Conservation (phyloP, 2,329 filamentous ascomycete genomes). For the Aspergillus sp. region DNA sequence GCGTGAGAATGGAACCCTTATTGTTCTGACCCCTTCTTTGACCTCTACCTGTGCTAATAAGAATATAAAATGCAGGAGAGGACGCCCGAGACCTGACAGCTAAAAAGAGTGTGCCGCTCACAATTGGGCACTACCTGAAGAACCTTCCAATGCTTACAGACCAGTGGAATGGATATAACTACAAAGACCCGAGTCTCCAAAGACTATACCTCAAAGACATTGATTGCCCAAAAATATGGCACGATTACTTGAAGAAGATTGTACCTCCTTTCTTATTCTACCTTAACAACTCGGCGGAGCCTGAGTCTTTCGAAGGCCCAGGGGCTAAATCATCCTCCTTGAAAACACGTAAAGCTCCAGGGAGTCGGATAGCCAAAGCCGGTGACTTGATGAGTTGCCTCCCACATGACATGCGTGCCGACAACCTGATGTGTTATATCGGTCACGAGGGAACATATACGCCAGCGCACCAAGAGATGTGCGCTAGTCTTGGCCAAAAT, state of each 20-base stretch:
- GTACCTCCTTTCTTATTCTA: slow-evolving; percentile 86
- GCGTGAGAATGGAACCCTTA: slow-evolving; percentile 49
- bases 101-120: slow-evolving; percentile 75
- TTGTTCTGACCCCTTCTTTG: slow-evolving; percentile 15
- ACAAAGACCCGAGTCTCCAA: slow-evolving; percentile 75
- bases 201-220: slow-evolving; percentile 96
- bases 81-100: slow-evolving; percentile 76
- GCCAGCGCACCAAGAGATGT: slow-evolving; percentile 95
- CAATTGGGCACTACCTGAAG: slow-evolving; percentile 84
- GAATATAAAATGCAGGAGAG: slow-evolving; percentile 59
- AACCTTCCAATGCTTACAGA: slow-evolving; percentile 82
- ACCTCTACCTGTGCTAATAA: neutral
- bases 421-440: slow-evolving; percentile 98
- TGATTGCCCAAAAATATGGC: slow-evolving; percentile 87
- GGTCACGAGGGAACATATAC: slow-evolving; percentile 98
- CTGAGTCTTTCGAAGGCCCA: slow-evolving; percentile 57
- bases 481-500: slow-evolving; percentile 90
- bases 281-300: slow-evolving; percentile 68
- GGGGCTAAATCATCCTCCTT: slow-evolving; percentile 50
- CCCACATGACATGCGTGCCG: slow-evolving; percentile 80
- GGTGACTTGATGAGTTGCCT: slow-evolving; percentile 96
- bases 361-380: slow-evolving; percentile 65
- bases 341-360: slow-evolving; percentile 45
- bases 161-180: slow-evolving; percentile 75
- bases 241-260: slow-evolving; percentile 71